Evolutionary conservation across 352 stramenopile genomes (phyloP), one percentile per base, ranked within the genome.

Genomic region (Phytophthora ramorum): DNA sequence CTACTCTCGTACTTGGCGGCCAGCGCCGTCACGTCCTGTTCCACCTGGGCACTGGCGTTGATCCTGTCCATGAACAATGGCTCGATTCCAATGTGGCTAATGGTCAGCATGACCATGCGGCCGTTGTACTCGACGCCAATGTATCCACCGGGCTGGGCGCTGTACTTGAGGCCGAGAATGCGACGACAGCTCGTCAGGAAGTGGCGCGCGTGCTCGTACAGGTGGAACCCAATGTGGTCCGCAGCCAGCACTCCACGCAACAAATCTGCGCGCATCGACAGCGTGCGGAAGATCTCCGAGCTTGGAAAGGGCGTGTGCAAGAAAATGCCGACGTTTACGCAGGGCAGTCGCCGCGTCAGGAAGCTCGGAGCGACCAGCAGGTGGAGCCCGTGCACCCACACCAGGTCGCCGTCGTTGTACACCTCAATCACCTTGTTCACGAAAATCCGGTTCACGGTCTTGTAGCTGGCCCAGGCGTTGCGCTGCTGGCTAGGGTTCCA

Each of bases 291-390:
- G 41, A 99, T 99, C 75, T 99, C 98, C 0, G 95, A 99, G 52
- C 93, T 99, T 24, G 98, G 98, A 75, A 99, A 99, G 9, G 98
- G 98, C n/a, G 97, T 99, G 75, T 99, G 97, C 32, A 99, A 71
- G 68, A 99, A 99, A 14, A 99, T 85, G 10, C 97, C 97, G 54
- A 99, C 95, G 66, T 98, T 98, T 35, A 98, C 97, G 22, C 76
- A 81, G 30, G 92, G 93, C 41, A 99, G 83, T 14, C 92, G 81
- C 37, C 97, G 81, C 3, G 92, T 92, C 16, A 99, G 75, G 63
- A 99, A 99, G n/a, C 91, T 98, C 7, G 98, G 98, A 19, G 99
- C 87, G 7, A 99, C 92, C 24, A 99, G 83, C n/a, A 99, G 76
- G 83, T 99, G 97, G 22, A 99, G 97, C 16, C 96, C 97, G 67